Evolutionary conservation across 371 early-diverging fungal genomes (phyloP).

Genomic region (Rhizopus arrhizus): DNA sequence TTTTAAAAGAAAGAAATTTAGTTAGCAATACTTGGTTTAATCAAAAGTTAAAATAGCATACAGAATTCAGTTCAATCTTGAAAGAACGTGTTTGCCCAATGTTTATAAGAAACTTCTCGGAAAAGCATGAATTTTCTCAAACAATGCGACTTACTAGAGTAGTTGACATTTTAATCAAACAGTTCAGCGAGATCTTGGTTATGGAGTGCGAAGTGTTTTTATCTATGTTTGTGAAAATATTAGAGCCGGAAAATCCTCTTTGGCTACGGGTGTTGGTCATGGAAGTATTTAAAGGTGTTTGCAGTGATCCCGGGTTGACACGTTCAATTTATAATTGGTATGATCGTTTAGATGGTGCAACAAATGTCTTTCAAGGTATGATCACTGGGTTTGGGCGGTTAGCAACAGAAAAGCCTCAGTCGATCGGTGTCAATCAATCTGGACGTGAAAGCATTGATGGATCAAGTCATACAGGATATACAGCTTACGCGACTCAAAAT

Average conservation of each 20-base stretch:
- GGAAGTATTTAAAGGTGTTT: constrained; percentile 80
- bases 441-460: constrained; percentile 52
- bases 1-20: background rate
- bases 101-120: constrained; percentile 87
- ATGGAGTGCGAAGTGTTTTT: constrained; percentile 95
- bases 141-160: constrained; percentile 85
- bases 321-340: constrained; percentile 74
- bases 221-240: constrained; percentile 80
- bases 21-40: background rate
- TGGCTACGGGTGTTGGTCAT: constrained; percentile 90
- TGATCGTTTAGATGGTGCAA: constrained; percentile 70
- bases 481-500: constrained; percentile 14
- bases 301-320: constrained; percentile 62
- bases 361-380: constrained; percentile 82
- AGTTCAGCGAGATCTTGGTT: constrained; percentile 72
- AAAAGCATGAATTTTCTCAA: constrained; percentile 82
- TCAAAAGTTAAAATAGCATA: constrained; percentile 54
- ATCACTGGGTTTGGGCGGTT: constrained; percentile 75
- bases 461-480: constrained; percentile 10
- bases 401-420: constrained; percentile 78
- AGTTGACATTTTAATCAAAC: constrained; percentile 77
- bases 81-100: constrained; percentile 86
- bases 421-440: constrained; percentile 61
- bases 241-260: constrained; percentile 77
- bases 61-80: constrained; percentile 69